phyloP scores from a whole-genome alignment of 176 grass and related monocot genomes.

The Triticum monococcum region DNA sequence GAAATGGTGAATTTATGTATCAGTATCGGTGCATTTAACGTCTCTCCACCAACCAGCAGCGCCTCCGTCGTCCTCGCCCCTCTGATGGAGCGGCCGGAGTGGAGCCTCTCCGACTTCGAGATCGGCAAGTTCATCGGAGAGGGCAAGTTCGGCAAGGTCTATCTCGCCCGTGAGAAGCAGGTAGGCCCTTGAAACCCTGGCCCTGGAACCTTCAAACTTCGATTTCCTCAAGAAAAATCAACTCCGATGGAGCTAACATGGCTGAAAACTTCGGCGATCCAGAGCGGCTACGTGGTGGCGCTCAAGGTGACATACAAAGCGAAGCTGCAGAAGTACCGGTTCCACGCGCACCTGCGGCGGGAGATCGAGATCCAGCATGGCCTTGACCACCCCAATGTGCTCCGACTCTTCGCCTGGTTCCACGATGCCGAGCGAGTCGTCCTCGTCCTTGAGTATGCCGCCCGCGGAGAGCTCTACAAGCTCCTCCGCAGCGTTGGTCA shows the following conservation, averaged over 20 bases:
- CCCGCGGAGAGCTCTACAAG: conserved; percentile 78
- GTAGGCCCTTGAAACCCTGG: conserved; percentile 19
- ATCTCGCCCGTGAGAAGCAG: conserved; percentile 81
- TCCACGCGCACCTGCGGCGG: conserved; percentile 59
- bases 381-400: conserved; percentile 86
- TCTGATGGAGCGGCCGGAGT: conserved; percentile 39
- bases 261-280: not conserved
- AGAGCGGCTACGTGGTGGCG: conserved; percentile 88
- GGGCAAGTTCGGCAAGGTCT: conserved; percentile 94
- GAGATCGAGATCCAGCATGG: conserved; percentile 87
- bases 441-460: conserved; percentile 79
- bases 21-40: not conserved
- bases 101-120: conserved; percentile 80
- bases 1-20: not conserved
- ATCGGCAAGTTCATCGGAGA: conserved; percentile 78
- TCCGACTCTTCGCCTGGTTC: conserved; percentile 94
- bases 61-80: not conserved
- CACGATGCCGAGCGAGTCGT: conserved; percentile 67
- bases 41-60: not conserved
- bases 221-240: not conserved
- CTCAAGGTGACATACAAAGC: conserved; percentile 77
- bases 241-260: not conserved
- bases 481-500: conserved; percentile 53
- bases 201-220: not conserved
- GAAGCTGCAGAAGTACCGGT: conserved; percentile 87